Conservation (phyloP, 768 basidiomycete species). For the Hemileccinum impolitum region DNA sequence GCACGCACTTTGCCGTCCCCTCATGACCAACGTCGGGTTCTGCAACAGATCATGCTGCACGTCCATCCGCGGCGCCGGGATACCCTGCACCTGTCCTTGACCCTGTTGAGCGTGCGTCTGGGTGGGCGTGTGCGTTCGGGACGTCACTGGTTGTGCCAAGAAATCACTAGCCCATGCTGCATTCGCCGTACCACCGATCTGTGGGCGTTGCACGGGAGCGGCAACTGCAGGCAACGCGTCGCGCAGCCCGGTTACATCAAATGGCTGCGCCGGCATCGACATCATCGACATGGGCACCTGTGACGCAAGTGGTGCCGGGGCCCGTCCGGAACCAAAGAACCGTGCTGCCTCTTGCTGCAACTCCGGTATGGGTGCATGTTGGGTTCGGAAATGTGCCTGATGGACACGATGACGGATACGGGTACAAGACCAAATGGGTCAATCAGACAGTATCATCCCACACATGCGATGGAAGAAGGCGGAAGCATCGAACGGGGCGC, state of each 20-base stretch:
- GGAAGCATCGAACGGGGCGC: neutral
- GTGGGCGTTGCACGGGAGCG: slow-evolving; percentile 14
- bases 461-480: neutral
- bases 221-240: slow-evolving; percentile 17
- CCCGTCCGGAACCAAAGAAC: slow-evolving; percentile 51
- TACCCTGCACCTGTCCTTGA: slow-evolving; percentile 3
- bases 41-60: slow-evolving; percentile 12
- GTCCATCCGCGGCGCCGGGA: slow-evolving; percentile 7
- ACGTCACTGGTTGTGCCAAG: slow-evolving; percentile 29
- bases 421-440: neutral
- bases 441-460: neutral
- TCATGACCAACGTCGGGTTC: neutral
- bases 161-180: slow-evolving; percentile 67
- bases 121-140: neutral
- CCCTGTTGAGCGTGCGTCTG: slow-evolving; percentile 8
- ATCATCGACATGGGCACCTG: slow-evolving; percentile 15
- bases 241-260: slow-evolving; percentile 51
- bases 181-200: slow-evolving; percentile 11
- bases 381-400: slow-evolving; percentile 59
- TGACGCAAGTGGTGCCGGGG: slow-evolving; percentile 26
- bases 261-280: slow-evolving; percentile 38
- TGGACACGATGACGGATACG: neutral
- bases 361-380: slow-evolving; percentile 37
- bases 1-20: slow-evolving; percentile 18
- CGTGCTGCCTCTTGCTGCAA: slow-evolving; percentile 64